Evolutionary conservation across 768 basidiomycete species (phyloP), one percentile per base, ranked within the genome.

Genomic region (Sutorius australiensis): DNA sequence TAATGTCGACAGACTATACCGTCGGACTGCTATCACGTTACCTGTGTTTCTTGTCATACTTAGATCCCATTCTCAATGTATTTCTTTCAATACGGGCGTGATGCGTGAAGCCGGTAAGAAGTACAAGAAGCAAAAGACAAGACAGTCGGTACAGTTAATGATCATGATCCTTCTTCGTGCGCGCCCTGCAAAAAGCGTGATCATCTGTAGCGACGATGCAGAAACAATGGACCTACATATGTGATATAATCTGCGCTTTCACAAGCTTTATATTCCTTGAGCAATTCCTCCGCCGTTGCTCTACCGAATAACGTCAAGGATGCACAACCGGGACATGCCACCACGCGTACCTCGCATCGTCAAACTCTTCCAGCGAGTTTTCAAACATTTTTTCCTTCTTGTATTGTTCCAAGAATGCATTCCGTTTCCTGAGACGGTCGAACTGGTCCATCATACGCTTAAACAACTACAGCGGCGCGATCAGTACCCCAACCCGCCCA

Each of bases 311-410:
- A 33, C 16, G 42, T 55, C 41, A 40, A 50, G n/a, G n/a, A 16
- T 0, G 37, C 14, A 5, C 30, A n/a, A 40, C 30, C 28, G 2
- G 36, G 12, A 31, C 14, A 45, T 13, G n/a, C 5, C 27, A 24
- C 9, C 19, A 58, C 46, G 42, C 79, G 54, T 63, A 92, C 93
- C 92, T 82, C n/a, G 97, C 89, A 72, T 97, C 93, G 62, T 98
- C 95, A 69, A 99, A 98, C 72, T 98, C 95, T 58, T 95, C 92
- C 58, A 98, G 69, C 2, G 86, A 86, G 67, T 95, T 87, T 67
- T 89, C 87, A 67, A 99, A 99, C 78, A 95, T 86, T 65, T 88
- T 87, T 70, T 98, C 94, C 67, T 92, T 93, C 76, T 95, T 97
- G 76, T 98, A 99, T 67, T 95, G 92, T 51, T 98, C 94, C 72